Conservation (phyloP, 2,329 filamentous ascomycete genomes). For the Aspergillus flavus region DNA sequence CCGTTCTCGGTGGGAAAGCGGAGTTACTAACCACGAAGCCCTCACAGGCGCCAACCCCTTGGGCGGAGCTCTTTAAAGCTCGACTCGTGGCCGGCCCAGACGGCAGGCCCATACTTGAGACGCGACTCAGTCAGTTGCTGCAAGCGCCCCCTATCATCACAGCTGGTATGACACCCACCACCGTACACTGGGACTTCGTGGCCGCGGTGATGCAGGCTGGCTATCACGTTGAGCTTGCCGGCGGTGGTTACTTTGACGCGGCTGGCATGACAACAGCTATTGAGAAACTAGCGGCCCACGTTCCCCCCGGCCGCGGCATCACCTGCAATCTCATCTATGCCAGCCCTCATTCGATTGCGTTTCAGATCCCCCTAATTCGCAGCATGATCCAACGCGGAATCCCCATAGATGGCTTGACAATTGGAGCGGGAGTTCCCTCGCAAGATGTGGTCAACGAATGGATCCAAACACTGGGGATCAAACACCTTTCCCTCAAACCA, state of each 20-base stretch:
- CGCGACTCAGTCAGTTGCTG: conserved; percentile 88
- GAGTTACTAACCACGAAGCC: not conserved
- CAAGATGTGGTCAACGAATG: conserved; percentile 93
- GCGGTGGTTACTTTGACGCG: conserved; percentile 54
- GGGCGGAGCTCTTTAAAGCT: not conserved
- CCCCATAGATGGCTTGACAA: conserved; percentile 85
- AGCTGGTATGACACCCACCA: conserved; percentile 90
- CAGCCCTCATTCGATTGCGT: conserved; percentile 54
- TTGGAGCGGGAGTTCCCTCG: conserved; percentile 90
- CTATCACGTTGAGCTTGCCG: conserved; percentile 51
- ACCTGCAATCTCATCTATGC: conserved; percentile 58
- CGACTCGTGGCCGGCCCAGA: not conserved
- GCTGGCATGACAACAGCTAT: conserved; percentile 49
- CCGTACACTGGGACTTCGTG: conserved; percentile 73
- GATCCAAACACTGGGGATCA: conserved; percentile 87
- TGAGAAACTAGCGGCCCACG: conserved; percentile 54
- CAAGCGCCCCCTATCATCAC: conserved; percentile 87
- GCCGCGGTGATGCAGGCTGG: conserved; percentile 55
- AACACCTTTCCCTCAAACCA: conserved; percentile 94
- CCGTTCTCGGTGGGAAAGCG: not conserved
- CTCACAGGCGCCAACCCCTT: not conserved
- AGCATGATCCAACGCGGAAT: conserved; percentile 71
- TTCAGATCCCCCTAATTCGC: conserved; percentile 57
- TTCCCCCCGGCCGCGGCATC: conserved; percentile 66
- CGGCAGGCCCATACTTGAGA: conserved; percentile 66